Evolutionary conservation across 1,139 yeast genomes (phyloP).

Genomic region (Nakaseomyces sp.): DNA sequence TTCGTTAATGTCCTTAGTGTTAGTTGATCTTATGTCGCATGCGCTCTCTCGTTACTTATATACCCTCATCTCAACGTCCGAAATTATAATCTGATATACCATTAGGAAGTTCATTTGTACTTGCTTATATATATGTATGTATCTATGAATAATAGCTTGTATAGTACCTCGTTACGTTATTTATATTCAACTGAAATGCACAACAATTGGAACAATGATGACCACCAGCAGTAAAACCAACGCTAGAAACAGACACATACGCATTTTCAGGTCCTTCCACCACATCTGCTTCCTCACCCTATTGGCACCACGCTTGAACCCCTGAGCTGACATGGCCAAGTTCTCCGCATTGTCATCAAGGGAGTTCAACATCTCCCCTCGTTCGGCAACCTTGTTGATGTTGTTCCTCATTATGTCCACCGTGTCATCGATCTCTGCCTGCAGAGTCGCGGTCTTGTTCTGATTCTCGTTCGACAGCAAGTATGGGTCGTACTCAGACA

Average conservation of each 20-base stretch:
- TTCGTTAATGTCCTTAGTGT: too few species aligned
- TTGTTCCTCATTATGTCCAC: slow-evolving; percentile 98
- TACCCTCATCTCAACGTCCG: background rate
- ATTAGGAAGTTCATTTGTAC: too few species aligned
- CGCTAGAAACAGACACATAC: slow-evolving; percentile 79
- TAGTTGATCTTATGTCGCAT: too few species aligned
- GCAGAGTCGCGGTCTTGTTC: slow-evolving; percentile 4
- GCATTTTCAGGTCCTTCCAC: slow-evolving; percentile 98
- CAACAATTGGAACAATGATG: slow-evolving; percentile 88
- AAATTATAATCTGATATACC: background rate
- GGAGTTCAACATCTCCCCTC: slow-evolving; percentile 87
- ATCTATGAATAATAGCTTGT: too few species aligned
- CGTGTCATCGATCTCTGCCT: slow-evolving; percentile 77
- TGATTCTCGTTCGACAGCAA: background rate
- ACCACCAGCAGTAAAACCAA: slow-evolving; percentile 74
- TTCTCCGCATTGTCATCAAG: slow-evolving; percentile 92
- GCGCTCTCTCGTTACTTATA: too few species aligned
- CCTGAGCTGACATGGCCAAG: slow-evolving; percentile 87
- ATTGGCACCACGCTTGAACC: slow-evolving; percentile 94
- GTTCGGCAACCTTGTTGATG: slow-evolving; percentile 88
- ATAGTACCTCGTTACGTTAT: too few species aligned
- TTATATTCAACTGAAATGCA: slow-evolving; percentile 64
- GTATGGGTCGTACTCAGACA: slow-evolving; percentile 4
- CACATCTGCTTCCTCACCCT: slow-evolving; percentile 98
- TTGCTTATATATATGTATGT: too few species aligned